phyloP scores from a whole-genome alignment of 805 yeast species.

The Nakazawaea wyomingensis region DNA sequence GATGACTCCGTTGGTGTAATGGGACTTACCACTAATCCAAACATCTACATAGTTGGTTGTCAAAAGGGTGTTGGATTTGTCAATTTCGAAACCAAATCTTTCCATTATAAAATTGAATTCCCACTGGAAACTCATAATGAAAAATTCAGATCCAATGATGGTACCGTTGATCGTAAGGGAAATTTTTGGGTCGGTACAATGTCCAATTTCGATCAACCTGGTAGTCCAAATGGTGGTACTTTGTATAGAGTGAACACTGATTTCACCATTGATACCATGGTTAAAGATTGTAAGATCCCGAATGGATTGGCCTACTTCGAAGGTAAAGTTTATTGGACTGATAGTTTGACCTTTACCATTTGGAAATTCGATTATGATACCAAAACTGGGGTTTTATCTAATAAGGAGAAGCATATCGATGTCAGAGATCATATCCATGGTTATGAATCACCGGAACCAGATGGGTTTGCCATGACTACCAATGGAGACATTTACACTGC shows the following conservation, averaged over 20 bases:
- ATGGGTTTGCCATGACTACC: constrained; percentile 63
- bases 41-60: constrained; percentile 54
- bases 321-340: constrained; percentile 46
- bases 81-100: constrained; percentile 34
- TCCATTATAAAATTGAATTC: constrained; percentile 33
- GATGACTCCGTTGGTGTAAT: constrained; percentile 62
- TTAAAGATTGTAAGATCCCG: constrained; percentile 48
- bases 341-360: constrained; percentile 42
- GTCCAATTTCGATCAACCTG: constrained; percentile 31
- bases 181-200: constrained; percentile 78
- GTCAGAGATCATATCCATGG: constrained; percentile 21
- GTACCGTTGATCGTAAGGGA: constrained; percentile 72
- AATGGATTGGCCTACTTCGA: constrained; percentile 66
- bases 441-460: constrained; percentile 58
- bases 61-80: constrained; percentile 60
- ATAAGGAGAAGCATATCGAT: constrained; percentile 35
- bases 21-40: constrained; percentile 55
- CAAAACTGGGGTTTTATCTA: constrained; percentile 29
- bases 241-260: constrained; percentile 28
- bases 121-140: constrained; percentile 33
- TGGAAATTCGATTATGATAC: constrained; percentile 42
- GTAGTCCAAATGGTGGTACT: constrained; percentile 47
- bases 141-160: constrained; percentile 71
- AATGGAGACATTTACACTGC: constrained; percentile 58
- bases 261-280: constrained; percentile 26